These are phyloP conservation scores for Aspergillus calidoustus DNA, from an alignment of 2,329 filamentous ascomycete species.

Conservation along the genomic window DNA sequence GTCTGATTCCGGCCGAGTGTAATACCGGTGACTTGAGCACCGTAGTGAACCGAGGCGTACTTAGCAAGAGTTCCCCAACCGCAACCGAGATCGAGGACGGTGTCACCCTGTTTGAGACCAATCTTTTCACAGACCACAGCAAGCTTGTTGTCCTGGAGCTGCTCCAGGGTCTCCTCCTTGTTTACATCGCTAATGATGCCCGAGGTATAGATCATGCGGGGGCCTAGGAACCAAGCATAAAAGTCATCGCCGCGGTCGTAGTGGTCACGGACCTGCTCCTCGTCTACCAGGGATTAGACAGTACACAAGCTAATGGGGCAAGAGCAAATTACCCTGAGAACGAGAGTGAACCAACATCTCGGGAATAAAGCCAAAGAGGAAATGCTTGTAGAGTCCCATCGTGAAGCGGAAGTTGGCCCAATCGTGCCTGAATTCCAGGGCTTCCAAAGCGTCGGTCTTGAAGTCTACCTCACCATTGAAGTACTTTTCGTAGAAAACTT, in stretches of 20 bases:
- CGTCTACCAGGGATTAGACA: slow-evolving; percentile 61
- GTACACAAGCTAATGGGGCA: background rate
- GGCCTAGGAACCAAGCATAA: slow-evolving; percentile 97
- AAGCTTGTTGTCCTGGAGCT: slow-evolving; percentile 98
- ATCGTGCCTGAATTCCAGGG: slow-evolving; percentile 92
- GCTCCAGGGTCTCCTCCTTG: slow-evolving; percentile 86
- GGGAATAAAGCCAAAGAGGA: slow-evolving; percentile 83
- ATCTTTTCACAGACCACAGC: slow-evolving; percentile 96
- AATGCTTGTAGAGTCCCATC: slow-evolving; percentile 80
- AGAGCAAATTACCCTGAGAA: slow-evolving; percentile 68
- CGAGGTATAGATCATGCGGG: slow-evolving; percentile 98
- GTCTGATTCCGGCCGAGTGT: slow-evolving; percentile 97
- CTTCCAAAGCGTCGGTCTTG: slow-evolving; percentile 88
- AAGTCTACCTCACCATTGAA: slow-evolving; percentile 94
- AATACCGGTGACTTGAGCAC: slow-evolving; percentile 81
- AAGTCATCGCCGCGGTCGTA: slow-evolving; percentile 99
- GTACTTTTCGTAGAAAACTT: slow-evolving; percentile 98
- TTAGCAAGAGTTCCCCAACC: slow-evolving; percentile 97
- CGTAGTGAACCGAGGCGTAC: slow-evolving; percentile 91
- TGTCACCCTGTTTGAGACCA: slow-evolving; percentile 77
- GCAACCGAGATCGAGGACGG: slow-evolving; percentile 91
- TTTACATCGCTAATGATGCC: slow-evolving; percentile 89
- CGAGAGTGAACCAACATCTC: slow-evolving; percentile 92
- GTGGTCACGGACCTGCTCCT: slow-evolving; percentile 96
- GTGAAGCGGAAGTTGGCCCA: slow-evolving; percentile 97